Evolutionary conservation across 2,329 filamentous ascomycete genomes (phyloP).

Genomic region (Ceratocystis papillata): DNA sequence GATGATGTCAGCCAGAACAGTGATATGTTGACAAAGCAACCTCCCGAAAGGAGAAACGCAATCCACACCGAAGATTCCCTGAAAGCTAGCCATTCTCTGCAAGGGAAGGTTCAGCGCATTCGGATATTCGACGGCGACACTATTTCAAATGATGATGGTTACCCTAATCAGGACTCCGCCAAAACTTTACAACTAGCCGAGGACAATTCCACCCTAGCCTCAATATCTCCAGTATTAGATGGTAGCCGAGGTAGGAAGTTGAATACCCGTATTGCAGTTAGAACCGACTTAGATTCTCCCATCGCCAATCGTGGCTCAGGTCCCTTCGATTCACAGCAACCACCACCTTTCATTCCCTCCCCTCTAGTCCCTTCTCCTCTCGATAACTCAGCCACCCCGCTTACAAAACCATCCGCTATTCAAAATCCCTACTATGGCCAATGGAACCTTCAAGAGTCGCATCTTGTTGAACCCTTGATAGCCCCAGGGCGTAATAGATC

Average conservation of each 20-base stretch:
- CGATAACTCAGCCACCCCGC: background rate
- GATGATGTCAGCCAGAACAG: too few species aligned
- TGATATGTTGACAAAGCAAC: too few species aligned
- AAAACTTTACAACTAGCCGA: background rate
- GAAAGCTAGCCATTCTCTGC: background rate
- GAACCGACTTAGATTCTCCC: constrained; percentile 17
- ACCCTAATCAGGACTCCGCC: background rate
- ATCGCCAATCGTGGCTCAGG: background rate
- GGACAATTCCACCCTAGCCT: background rate
- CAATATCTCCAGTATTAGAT: background rate
- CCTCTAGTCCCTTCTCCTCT: background rate
- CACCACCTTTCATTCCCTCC: background rate
- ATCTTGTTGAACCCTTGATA: constrained; percentile 19
- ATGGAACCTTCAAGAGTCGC: constrained; percentile 21
- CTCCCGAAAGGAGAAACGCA: too few species aligned
- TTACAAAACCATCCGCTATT: background rate
- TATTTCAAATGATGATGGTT: background rate
- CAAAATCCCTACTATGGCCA: constrained; percentile 4
- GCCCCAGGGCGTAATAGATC: constrained; percentile 12
- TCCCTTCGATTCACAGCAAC: background rate
- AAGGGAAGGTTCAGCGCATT: background rate
- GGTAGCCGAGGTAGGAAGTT: constrained; percentile 3
- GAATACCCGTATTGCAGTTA: constrained; percentile 14
- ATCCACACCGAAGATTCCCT: too few species aligned
- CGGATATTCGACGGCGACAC: constrained; percentile 6